phyloP scores from a whole-genome alignment of 768 basidiomycete genomes.

The Naganishia onofrii region DNA sequence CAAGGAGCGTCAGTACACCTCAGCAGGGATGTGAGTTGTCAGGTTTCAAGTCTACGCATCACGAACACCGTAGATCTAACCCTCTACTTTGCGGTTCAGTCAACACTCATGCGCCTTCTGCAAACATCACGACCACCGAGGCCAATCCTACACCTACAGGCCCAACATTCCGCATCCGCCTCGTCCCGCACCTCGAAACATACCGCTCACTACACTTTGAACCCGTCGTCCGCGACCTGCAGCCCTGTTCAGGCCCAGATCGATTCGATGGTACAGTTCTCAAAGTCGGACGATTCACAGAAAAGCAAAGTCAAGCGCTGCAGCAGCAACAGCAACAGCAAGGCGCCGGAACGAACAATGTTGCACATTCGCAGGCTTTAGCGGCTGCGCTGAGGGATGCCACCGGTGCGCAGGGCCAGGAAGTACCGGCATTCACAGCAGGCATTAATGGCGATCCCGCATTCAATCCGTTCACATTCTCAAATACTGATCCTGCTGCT shows the following conservation, averaged over 20 bases:
- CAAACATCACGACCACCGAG: not conserved
- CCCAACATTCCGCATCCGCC: conserved; percentile 71
- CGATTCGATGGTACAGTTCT: conserved; percentile 52
- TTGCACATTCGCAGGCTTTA: conserved; percentile 57
- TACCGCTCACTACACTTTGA: conserved; percentile 87
- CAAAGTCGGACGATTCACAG: conserved; percentile 92
- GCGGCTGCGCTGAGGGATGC: conserved; percentile 63
- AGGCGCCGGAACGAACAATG: not conserved
- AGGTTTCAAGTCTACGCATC: not conserved
- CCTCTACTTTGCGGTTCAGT: not conserved
- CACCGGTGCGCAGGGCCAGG: conserved; percentile 17
- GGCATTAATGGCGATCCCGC: conserved; percentile 13
- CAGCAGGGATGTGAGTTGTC: conserved; percentile 12
- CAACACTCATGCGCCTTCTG: not conserved
- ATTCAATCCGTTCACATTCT: conserved; percentile 14
- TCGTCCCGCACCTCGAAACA: conserved; percentile 92
- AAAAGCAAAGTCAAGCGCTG: conserved; percentile 52
- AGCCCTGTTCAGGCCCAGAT: conserved; percentile 40
- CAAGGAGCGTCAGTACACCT: conserved; percentile 16
- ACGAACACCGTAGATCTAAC: not conserved
- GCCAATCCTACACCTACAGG: conserved; percentile 28
- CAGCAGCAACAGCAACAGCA: conserved; percentile 17
- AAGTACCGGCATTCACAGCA: conserved; percentile 24
- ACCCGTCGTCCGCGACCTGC: conserved; percentile 80
- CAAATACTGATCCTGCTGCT: conserved; percentile 8